Percentiles rank a stretch among this genome's conserved stretches.
phyloP scores from a whole-genome alignment of 2,329 filamentous ascomycete genomes.

The Hymenoscyphus repandus region DNA sequence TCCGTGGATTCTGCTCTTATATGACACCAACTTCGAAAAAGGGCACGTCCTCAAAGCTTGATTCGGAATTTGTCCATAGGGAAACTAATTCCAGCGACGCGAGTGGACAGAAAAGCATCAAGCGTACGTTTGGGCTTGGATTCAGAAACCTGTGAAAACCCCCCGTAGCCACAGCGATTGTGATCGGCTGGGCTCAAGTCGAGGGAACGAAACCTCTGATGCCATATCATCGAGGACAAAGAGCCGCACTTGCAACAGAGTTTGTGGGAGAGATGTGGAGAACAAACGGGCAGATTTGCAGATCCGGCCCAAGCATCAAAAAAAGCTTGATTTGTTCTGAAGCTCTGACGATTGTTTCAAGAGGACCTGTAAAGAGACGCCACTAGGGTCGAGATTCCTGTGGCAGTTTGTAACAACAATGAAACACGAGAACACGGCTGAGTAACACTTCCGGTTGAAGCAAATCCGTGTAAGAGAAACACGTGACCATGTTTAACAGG shows the following conservation, averaged over 20 bases:
- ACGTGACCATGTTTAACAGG: neutral
- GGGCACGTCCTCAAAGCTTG: too few species aligned
- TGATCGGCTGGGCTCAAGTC: neutral
- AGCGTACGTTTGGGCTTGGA: neutral
- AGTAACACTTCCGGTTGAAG: neutral
- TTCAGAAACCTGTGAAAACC: neutral
- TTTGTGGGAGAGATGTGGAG: conserved; percentile 6
- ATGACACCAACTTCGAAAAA: too few species aligned
- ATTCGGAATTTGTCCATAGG: neutral
- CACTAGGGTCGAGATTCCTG: neutral
- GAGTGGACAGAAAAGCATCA: neutral
- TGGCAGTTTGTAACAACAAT: neutral
- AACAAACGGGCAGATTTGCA: conserved; percentile 2
- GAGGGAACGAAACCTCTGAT: conserved; percentile 4
- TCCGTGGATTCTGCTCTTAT: too few species aligned
- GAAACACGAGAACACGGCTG: neutral
- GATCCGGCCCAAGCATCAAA: conserved; percentile 8
- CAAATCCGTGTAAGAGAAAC: neutral
- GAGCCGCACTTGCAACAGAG: conserved; percentile 8
- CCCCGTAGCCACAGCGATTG: neutral
- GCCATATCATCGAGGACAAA: conserved; percentile 3
- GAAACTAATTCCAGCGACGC: neutral
- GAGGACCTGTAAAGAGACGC: too few species aligned
- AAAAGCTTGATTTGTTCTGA: conserved; percentile 10
- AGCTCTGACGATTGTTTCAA: neutral